These are phyloP conservation scores for Xylaria polymorpha DNA, from an alignment of 2,329 filamentous ascomycete species.

Conservation along the genomic window DNA sequence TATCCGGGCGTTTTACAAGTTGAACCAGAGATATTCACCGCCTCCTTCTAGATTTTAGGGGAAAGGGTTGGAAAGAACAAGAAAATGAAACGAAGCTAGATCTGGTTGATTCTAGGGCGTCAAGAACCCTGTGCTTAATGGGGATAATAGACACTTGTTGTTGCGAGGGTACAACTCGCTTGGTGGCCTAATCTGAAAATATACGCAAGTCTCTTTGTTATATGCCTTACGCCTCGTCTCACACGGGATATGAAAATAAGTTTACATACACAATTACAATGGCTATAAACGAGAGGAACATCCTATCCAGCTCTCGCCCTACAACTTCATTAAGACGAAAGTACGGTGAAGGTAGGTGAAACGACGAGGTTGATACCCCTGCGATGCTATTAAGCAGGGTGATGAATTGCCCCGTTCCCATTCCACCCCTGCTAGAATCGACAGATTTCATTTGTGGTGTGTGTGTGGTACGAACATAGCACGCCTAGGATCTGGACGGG, in stretches of 20 bases:
- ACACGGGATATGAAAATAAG: not conserved
- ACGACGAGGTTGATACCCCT: not conserved
- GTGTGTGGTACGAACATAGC: slow-evolving; percentile 17
- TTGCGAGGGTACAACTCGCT: no score
- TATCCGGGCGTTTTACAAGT: not conserved
- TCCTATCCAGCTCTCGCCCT: not conserved
- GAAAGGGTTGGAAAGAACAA: not conserved
- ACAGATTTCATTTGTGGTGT: not conserved
- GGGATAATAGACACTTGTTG: no score
- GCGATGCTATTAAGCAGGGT: not conserved
- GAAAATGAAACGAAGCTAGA: not conserved
- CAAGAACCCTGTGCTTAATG: no score
- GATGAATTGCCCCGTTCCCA: not conserved
- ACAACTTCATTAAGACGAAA: not conserved
- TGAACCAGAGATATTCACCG: not conserved
- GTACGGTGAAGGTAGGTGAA: not conserved
- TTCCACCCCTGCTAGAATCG: not conserved
- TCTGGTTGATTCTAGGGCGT: not conserved
- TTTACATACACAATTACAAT: not conserved
- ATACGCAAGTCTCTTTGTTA: no score
- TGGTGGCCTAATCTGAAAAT: no score
- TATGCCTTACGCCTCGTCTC: no score
- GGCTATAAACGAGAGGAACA: not conserved
- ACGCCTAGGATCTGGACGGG: not conserved
- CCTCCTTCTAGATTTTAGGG: not conserved